Base-by-base conservation (phyloP, 1,284 basidiomycete species). In the Tylopilus sp. region DNA sequence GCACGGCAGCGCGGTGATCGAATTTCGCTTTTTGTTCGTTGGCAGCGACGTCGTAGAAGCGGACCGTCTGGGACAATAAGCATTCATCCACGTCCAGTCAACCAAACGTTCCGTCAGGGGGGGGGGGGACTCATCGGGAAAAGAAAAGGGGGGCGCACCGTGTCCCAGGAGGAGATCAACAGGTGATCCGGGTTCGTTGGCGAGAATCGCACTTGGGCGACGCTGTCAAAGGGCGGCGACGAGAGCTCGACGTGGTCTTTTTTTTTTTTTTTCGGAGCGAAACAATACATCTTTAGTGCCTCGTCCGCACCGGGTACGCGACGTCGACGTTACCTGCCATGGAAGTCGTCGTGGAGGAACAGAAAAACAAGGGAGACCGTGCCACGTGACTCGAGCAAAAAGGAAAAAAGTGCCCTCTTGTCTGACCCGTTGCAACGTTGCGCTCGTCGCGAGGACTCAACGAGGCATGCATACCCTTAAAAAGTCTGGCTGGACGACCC, bases 131-230 rank as follows among this genome's bases (percentile, higher is more conserved):
- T n/a, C n/a, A n/a, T n/a, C n/a, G n/a, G n/a, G n/a, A n/a, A n/a
- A n/a, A n/a, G n/a, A n/a, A n/a, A n/a, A n/a, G n/a, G 11, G 23
- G 19, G 5, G 74, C 85, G 54, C 63, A 94, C 92, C 41, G 89
- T 82, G 69, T 96, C 93, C 93, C 93, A 96, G 51, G 88, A 86
- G 10, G 89, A 82, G 16, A 87, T 86, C 3, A 95, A 71, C 2
- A 97, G 71, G 21, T 86, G 82, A 52, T 86, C 76, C 5, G 89
- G 83, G 61, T 87, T 76, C 15, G 75, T 79, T 0, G 91, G 87
- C n/a, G 92, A 91, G 70, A 88, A 97, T 33, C 78, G 76, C 19
- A 96, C 72, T 41, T 82, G 75, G 3, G 91, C 89, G 50, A 96
- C 80, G 57, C 86, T 88, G 70, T 97, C 93, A 58, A 89, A 83